Evolutionary conservation across 2,329 filamentous ascomycete genomes (phyloP).

Genomic region (Xylaria polymorpha): DNA sequence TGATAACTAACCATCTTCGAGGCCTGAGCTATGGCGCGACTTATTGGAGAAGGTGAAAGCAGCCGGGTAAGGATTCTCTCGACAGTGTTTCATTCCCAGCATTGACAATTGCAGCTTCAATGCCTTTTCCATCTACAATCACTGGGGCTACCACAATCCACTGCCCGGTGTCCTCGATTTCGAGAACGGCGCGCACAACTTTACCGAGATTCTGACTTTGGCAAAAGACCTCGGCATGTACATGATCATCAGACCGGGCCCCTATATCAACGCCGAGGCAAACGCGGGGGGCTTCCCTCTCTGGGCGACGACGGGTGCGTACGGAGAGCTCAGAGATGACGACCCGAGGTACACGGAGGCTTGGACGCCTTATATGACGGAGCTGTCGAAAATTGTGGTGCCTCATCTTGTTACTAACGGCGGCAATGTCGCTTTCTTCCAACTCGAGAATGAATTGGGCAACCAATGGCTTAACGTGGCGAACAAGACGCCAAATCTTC

Average conservation of each 20-base stretch:
- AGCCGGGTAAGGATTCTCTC: slow-evolving; percentile 52
- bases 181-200: slow-evolving; percentile 63
- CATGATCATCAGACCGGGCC: slow-evolving; percentile 67
- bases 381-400: slow-evolving; percentile 62
- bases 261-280: slow-evolving; percentile 73
- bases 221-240: slow-evolving; percentile 66
- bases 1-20: slow-evolving; percentile 22
- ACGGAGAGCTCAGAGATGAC: slow-evolving; percentile 64
- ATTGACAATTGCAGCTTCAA: slow-evolving; percentile 52
- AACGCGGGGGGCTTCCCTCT: slow-evolving; percentile 71
- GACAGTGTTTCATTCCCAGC: not conserved
- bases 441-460: slow-evolving; percentile 68
- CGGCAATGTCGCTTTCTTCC: slow-evolving; percentile 66
- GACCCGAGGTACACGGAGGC: slow-evolving; percentile 64
- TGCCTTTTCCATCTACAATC: slow-evolving; percentile 57
- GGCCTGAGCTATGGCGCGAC: slow-evolving; percentile 55
- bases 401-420: slow-evolving; percentile 67
- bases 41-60: slow-evolving; percentile 58
- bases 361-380: slow-evolving; percentile 65
- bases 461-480: slow-evolving; percentile 57
- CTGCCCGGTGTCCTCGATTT: slow-evolving; percentile 58
- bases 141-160: slow-evolving; percentile 57
- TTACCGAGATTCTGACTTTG: slow-evolving; percentile 63
- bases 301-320: slow-evolving; percentile 71
- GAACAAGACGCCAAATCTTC: slow-evolving; percentile 59